These are phyloP conservation scores for Hypoxylon sp. DNA, from an alignment of 2,329 filamentous ascomycete species.

Conservation along the genomic window DNA sequence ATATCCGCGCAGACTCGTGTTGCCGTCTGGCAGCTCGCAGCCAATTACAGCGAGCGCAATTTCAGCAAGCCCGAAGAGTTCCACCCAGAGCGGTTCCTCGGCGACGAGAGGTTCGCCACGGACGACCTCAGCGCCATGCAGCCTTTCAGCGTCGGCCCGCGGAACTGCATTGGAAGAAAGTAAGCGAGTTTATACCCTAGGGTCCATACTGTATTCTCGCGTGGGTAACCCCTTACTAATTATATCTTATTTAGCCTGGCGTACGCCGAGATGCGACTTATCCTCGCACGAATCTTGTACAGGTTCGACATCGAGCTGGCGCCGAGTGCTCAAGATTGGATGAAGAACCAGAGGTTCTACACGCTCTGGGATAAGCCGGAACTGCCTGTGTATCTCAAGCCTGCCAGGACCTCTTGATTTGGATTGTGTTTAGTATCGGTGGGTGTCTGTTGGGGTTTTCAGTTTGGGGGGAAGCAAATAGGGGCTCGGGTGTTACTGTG, in stretches of 20 bases:
- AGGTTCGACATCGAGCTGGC: constrained; percentile 49
- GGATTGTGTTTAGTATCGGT: not conserved
- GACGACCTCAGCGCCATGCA: constrained; percentile 43
- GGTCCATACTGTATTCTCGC: not conserved
- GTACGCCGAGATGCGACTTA: constrained; percentile 55
- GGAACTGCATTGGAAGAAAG: constrained; percentile 47
- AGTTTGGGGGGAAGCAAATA: not conserved
- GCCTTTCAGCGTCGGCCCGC: constrained; percentile 43
- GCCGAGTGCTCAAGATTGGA: not conserved
- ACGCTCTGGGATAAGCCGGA: constrained; percentile 21
- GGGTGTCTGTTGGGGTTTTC: not conserved
- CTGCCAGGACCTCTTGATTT: not conserved
- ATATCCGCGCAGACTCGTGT: not conserved
- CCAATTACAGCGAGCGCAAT: constrained; percentile 24
- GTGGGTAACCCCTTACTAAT: not conserved
- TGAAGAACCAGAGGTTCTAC: constrained; percentile 1
- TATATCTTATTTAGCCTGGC: constrained; percentile 44
- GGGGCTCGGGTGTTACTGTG: not conserved
- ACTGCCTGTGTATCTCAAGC: constrained; percentile 13
- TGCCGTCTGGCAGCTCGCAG: constrained; percentile 2
- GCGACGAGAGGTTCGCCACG: constrained; percentile 29
- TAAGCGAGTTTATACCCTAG: constrained; percentile 1
- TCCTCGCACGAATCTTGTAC: constrained; percentile 55
- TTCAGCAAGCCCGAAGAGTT: constrained; percentile 41
- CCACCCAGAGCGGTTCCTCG: constrained; percentile 45